Conservation (phyloP, 805 yeast species). For the Monosporozyma servazzii region DNA sequence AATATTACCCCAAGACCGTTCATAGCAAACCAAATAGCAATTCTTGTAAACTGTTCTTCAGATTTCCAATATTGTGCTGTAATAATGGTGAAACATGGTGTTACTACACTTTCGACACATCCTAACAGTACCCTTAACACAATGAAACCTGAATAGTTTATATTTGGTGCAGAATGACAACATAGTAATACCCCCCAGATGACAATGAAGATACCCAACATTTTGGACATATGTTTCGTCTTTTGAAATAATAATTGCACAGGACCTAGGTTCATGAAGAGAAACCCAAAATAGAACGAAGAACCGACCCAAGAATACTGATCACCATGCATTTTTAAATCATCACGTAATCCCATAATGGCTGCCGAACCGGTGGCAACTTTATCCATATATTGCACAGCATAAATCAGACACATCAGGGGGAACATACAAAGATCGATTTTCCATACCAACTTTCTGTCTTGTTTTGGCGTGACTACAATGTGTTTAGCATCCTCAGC, state of each 20-base stretch:
- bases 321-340: slow-evolving; percentile 35
- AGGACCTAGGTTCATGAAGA: slow-evolving; percentile 41
- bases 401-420: slow-evolving; percentile 39
- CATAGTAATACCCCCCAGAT: slow-evolving; percentile 54
- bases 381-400: slow-evolving; percentile 55
- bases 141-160: slow-evolving; percentile 37
- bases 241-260: slow-evolving; percentile 35
- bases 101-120: slow-evolving; percentile 41
- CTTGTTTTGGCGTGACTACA: slow-evolving; percentile 27
- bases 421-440: slow-evolving; percentile 46
- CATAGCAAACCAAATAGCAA: slow-evolving; percentile 37
- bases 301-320: slow-evolving; percentile 50
- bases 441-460: slow-evolving; percentile 35
- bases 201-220: slow-evolving; percentile 40
- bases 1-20: slow-evolving; percentile 40
- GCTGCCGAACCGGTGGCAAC: slow-evolving; percentile 43
- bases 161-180: slow-evolving; percentile 40
- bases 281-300: slow-evolving; percentile 55
- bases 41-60: slow-evolving; percentile 36
- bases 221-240: slow-evolving; percentile 44
- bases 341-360: slow-evolving; percentile 41
- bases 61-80: slow-evolving; percentile 52
- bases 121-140: slow-evolving; percentile 45
- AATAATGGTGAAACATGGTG: slow-evolving; percentile 48
- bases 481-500: slow-evolving; percentile 31